A percentile compares a stretch with the other conserved stretches of the same genome.
Conservation (phyloP, 2,329 filamentous ascomycete species). For the Taxawa tesnikishii region DNA sequence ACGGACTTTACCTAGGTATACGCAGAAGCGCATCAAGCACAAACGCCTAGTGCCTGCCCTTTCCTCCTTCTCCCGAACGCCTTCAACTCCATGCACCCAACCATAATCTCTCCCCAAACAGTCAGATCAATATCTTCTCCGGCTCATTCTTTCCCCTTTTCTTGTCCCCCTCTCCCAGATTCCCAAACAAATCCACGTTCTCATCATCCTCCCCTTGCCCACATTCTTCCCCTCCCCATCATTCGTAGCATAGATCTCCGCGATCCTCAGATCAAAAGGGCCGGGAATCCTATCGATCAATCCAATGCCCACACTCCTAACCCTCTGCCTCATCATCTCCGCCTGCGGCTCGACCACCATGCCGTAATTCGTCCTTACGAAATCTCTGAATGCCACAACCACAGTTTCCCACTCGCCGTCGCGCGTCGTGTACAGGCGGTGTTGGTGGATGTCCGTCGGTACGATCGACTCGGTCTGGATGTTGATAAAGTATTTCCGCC, state of each 20-base stretch:
- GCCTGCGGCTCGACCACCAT: constrained; percentile 86
- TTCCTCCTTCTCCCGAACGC: too few relatives aligned
- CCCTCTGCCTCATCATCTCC: constrained; percentile 75
- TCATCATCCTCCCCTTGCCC: constrained; percentile 16
- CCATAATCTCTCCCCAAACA: neutral
- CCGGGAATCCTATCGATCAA: constrained; percentile 82
- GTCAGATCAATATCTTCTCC: constrained; percentile 22
- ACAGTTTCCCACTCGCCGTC: constrained; percentile 91
- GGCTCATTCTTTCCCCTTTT: constrained; percentile 20
- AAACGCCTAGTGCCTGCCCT: too few relatives aligned
- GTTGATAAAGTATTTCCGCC: constrained; percentile 87
- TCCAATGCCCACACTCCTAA: constrained; percentile 75
- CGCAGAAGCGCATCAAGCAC: neutral
- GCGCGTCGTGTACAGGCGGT: constrained; percentile 66
- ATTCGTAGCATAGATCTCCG: constrained; percentile 87
- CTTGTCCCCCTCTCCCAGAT: too few relatives aligned
- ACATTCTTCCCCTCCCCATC: constrained; percentile 26
- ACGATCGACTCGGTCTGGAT: constrained; percentile 90
- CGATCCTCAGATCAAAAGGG: constrained; percentile 75
- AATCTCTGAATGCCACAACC: constrained; percentile 80
- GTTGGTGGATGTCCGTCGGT: constrained; percentile 91
- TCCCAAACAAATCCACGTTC: constrained; percentile 17
- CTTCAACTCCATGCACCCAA: neutral
- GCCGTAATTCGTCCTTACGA: constrained; percentile 89
- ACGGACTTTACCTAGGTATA: too few relatives aligned